Evolutionary conservation across 257 asterid species (phyloP).

Genomic region (Cinchona pubescens): DNA sequence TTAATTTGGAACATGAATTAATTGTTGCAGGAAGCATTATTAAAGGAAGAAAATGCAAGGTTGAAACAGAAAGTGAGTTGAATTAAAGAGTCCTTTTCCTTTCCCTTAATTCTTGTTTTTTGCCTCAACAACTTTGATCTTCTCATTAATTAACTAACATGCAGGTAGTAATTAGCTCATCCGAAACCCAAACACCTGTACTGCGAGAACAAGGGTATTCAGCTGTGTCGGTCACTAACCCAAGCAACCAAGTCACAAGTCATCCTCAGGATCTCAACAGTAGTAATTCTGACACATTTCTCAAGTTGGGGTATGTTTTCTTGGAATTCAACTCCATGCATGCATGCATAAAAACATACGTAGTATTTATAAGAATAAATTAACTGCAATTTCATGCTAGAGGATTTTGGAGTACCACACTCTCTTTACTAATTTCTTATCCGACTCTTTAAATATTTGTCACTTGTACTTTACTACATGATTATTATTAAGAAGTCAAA

Average conservation of each 20-base stretch:
- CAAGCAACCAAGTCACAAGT: slow-evolving; percentile 16
- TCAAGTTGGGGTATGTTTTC: slow-evolving; percentile 55
- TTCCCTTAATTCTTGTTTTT: no score
- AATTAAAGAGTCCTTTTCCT: slow-evolving; percentile 9
- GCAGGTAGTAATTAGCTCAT: not conserved
- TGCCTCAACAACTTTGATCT: no score
- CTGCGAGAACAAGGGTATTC: slow-evolving; percentile 45
- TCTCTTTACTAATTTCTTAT: no score
- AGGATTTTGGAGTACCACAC: no score
- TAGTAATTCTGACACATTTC: slow-evolving; percentile 59
- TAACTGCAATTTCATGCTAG: no score
- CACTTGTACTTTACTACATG: no score
- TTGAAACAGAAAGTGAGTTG: slow-evolving; percentile 47
- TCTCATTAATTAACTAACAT: not conserved
- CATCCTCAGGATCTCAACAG: slow-evolving; percentile 25
- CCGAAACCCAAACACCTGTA: slow-evolving; percentile 12
- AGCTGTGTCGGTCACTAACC: slow-evolving; percentile 34
- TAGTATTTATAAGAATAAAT: not conserved
- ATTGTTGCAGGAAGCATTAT: slow-evolving; percentile 62
- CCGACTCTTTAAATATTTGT: no score
- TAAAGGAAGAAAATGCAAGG: slow-evolving; percentile 49
- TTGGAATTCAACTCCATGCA: not conserved
- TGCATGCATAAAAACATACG: no score
- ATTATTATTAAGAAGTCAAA: no score
- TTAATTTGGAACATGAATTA: not conserved